A percentile compares a stretch with the other conserved stretches of the same genome.
These are phyloP conservation scores for Sclerotinia glacialis DNA, from an alignment of 2,329 filamentous ascomycete species.

Conservation along the genomic window DNA sequence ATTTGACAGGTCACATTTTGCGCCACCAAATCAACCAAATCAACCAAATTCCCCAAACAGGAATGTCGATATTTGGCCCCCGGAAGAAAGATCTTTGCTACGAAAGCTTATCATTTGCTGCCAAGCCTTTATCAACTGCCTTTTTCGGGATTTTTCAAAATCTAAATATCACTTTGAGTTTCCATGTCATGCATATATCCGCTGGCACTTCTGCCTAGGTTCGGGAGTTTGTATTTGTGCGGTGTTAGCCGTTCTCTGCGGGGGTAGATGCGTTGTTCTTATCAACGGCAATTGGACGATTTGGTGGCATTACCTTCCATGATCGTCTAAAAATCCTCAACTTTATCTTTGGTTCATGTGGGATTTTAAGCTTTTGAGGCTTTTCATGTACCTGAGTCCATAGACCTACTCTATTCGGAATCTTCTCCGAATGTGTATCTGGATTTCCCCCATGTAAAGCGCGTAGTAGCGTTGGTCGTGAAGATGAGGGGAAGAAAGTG, in stretches of 20 bases:
- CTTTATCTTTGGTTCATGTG: background rate
- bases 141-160: background rate
- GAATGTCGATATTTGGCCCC: slow-evolving; percentile 9
- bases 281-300: slow-evolving; percentile 6
- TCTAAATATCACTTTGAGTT: background rate
- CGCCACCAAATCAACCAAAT: slow-evolving; percentile 8
- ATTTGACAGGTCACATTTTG: slow-evolving; percentile 8
- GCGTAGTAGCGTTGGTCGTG: background rate
- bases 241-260: background rate
- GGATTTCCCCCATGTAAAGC: background rate
- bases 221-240: slow-evolving; percentile 14
- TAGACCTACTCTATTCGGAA: slow-evolving; percentile 14
- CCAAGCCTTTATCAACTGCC: slow-evolving; percentile 12
- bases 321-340: background rate
- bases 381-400: background rate
- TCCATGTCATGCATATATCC: slow-evolving; percentile 10
- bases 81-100: slow-evolving; percentile 3
- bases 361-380: background rate
- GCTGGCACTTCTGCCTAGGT: slow-evolving; percentile 2
- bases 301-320: slow-evolving; percentile 15
- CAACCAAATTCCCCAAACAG: slow-evolving; percentile 8
- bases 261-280: slow-evolving; percentile 11
- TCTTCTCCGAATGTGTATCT: slow-evolving; percentile 1
- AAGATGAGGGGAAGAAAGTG: background rate
- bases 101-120: slow-evolving; percentile 18